Evolutionary conservation across 352 stramenopile genomes (phyloP).

Genomic region (Phytophthora nicotianae): DNA sequence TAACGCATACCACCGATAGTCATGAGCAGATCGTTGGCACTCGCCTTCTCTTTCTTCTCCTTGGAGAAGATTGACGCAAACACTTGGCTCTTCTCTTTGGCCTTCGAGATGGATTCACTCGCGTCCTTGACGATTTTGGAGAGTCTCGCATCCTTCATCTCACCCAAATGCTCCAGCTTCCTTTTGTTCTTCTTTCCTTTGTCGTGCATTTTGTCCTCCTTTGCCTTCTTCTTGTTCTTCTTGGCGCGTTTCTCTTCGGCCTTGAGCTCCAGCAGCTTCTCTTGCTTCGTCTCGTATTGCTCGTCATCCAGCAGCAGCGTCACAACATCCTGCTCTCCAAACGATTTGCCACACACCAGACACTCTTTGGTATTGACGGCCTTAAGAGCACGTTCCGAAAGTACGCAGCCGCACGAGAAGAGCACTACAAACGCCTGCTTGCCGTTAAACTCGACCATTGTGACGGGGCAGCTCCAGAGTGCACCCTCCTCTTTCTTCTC

Average conservation of each 20-base stretch:
- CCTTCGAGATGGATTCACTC: constrained; percentile 60
- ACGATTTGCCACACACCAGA: constrained; percentile 66
- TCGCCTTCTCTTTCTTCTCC: constrained; percentile 67
- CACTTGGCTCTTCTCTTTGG: constrained; percentile 77
- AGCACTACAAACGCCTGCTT: constrained; percentile 87
- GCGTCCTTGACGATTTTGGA: constrained; percentile 67
- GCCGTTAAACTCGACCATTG: constrained; percentile 88
- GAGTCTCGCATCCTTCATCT: constrained; percentile 22
- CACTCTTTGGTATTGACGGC: constrained; percentile 79
- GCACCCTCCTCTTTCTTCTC: constrained; percentile 19
- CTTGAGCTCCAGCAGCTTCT: constrained; percentile 54
- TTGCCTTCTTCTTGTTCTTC: constrained; percentile 62
- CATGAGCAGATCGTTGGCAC: constrained; percentile 87
- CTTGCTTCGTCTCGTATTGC: constrained; percentile 55
- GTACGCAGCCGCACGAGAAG: constrained; percentile 83
- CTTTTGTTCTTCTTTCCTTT: constrained; percentile 44
- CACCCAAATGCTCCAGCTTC: constrained; percentile 33
- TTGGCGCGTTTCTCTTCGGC: constrained; percentile 47
- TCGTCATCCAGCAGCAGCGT: constrained; percentile 65
- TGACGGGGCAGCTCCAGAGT: constrained; percentile 75
- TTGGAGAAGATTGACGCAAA: constrained; percentile 85
- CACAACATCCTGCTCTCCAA: constrained; percentile 60
- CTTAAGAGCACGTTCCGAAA: constrained; percentile 88
- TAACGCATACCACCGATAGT: constrained; percentile 84
- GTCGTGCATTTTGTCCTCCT: constrained; percentile 37